Conservation (phyloP, 352 stramenopile species). For the Phytophthora macrochlamydospora region DNA sequence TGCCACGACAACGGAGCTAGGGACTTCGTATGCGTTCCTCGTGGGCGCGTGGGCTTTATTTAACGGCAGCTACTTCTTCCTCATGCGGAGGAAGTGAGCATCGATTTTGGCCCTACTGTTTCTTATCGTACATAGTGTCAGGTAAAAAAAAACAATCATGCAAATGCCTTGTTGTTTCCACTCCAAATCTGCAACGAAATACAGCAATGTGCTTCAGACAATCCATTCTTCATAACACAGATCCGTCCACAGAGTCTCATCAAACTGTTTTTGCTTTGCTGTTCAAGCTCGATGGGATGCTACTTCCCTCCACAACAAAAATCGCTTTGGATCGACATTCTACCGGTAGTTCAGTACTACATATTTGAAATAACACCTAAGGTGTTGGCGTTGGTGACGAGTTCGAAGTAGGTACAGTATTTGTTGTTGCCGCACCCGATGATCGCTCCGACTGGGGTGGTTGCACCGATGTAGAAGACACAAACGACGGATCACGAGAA, state of each 20-base stretch:
- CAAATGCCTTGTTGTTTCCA: constrained; percentile 7
- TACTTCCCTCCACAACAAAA: background rate
- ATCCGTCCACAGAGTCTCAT: background rate
- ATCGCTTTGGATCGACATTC: constrained; percentile 8
- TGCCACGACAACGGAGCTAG: constrained; percentile 37
- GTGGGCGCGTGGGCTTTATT: constrained; percentile 46
- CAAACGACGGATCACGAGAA: constrained; percentile 8
- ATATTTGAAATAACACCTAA: too few relatives aligned
- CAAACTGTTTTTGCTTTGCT: background rate
- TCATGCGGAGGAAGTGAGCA: constrained; percentile 51
- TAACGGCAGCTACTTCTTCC: constrained; percentile 56
- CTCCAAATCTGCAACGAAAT: constrained; percentile 15
- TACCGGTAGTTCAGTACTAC: background rate
- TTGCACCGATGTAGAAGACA: constrained; percentile 34
- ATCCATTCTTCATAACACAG: background rate
- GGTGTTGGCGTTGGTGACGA: constrained; percentile 17
- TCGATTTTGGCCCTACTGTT: constrained; percentile 25
- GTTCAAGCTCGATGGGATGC: background rate
- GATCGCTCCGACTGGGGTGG: constrained; percentile 24
- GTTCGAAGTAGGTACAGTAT: constrained; percentile 22
- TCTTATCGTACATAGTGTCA: constrained; percentile 30
- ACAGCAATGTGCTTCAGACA: constrained; percentile 17
- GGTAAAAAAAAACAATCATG: constrained; percentile 20
- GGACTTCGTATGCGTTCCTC: constrained; percentile 43
- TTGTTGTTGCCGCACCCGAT: constrained; percentile 23